phyloP scores from a whole-genome alignment of 1,284 basidiomycete species.

The Rhodotorula sp. region DNA sequence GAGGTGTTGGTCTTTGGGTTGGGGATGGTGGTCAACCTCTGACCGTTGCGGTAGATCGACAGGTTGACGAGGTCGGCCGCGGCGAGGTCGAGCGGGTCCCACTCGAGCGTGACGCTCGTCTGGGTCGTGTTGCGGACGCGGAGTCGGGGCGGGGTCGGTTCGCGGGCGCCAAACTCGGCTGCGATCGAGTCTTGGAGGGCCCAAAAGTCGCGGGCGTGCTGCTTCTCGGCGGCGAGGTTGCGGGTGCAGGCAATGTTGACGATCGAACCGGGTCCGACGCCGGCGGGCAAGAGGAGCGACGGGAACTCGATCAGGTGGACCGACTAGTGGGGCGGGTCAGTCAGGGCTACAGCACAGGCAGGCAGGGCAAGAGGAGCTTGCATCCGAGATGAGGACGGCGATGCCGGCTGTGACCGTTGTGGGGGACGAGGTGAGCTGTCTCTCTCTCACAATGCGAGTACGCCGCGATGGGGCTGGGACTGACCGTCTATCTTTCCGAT shows the following conservation, averaged over 20 bases:
- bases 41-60: constrained; percentile 85
- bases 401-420: constrained; percentile 35
- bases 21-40: constrained; percentile 79
- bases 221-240: constrained; percentile 75
- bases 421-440: too few relatives aligned
- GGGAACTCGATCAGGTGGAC: constrained; percentile 90
- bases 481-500: constrained; percentile 41
- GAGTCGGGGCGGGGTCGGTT: constrained; percentile 65
- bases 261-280: constrained; percentile 87
- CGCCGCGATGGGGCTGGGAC: background rate
- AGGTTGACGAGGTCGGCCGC: constrained; percentile 78
- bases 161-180: constrained; percentile 64
- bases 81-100: constrained; percentile 66
- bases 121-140: constrained; percentile 89
- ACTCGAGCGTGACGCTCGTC: constrained; percentile 61
- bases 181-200: constrained; percentile 75
- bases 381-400: constrained; percentile 43
- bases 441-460: background rate
- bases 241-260: constrained; percentile 90
- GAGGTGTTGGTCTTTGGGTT: constrained; percentile 76
- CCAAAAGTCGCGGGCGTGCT: constrained; percentile 74
- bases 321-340: constrained; percentile 41
- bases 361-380: background rate
- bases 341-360: too few relatives aligned
- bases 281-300: constrained; percentile 83